These are phyloP conservation scores for Aquilaria malaccensis DNA, from an alignment of 345 rosid genomes.

Conservation along the genomic window DNA sequence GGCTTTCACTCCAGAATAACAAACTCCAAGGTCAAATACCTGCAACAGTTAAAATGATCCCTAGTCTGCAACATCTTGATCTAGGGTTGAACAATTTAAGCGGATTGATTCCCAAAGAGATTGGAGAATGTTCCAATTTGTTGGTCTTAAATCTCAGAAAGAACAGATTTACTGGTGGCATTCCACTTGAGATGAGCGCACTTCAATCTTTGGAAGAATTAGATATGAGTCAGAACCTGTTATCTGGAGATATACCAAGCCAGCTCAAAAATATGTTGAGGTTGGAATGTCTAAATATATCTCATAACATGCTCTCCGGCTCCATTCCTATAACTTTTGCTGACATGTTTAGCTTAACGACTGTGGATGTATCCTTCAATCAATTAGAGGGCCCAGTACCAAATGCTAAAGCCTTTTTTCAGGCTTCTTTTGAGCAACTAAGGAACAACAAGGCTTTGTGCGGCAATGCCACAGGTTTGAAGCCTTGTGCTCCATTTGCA, in stretches of 20 bases:
- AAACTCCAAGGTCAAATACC: too few species aligned
- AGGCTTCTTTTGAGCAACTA: neutral
- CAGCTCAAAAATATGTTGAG: neutral
- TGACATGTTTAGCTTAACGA: conserved; percentile 8
- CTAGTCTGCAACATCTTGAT: neutral
- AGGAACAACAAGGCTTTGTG: neutral
- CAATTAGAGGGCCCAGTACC: conserved; percentile 21
- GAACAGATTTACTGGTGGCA: conserved; percentile 4
- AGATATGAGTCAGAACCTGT: conserved; percentile 28
- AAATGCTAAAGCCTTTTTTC: neutral
- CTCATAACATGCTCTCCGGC: conserved; percentile 19
- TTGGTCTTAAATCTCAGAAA: conserved; percentile 12
- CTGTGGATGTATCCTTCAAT: conserved; percentile 17
- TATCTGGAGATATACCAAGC: conserved; percentile 15
- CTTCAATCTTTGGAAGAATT: conserved; percentile 4
- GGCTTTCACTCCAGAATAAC: too few species aligned
- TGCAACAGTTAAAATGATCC: too few species aligned
- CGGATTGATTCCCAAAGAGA: too few species aligned
- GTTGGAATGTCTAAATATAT: conserved; percentile 9
- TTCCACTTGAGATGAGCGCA: conserved; percentile 9
- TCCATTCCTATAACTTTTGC: conserved; percentile 15
- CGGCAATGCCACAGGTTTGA: conserved; percentile 2
- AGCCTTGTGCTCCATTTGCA: neutral
- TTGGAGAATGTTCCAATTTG: too few species aligned
- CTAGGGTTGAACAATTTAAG: too few species aligned